A percentile compares a stretch with the other conserved stretches of the same genome.
Conservation (phyloP, 2,329 filamentous ascomycete genomes). For the Talaromyces piceae region DNA sequence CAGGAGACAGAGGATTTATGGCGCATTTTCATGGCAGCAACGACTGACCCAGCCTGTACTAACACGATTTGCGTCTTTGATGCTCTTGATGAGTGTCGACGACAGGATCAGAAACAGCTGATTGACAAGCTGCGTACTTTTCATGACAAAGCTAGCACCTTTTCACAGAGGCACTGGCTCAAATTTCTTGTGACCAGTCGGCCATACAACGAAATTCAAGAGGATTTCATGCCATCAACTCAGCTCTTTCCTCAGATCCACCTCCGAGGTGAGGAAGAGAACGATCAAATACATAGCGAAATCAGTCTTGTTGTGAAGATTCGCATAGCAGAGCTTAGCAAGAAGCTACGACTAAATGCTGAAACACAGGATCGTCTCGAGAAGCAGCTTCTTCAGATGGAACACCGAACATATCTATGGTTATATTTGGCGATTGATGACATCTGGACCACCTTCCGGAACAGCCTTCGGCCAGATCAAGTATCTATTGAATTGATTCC, state of each 20-base stretch:
- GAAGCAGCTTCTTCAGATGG: slow-evolving; percentile 20
- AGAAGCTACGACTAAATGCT: slow-evolving; percentile 13
- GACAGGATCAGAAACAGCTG: not conserved
- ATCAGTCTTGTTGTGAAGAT: slow-evolving; percentile 20
- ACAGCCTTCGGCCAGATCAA: slow-evolving; percentile 10
- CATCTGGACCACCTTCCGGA: slow-evolving; percentile 9
- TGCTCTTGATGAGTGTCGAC: slow-evolving; percentile 3
- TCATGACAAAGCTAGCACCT: not conserved
- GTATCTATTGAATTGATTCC: slow-evolving; percentile 3
- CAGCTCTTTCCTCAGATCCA: slow-evolving; percentile 13
- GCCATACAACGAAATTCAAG: slow-evolving; percentile 16
- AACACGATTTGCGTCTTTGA: not conserved
- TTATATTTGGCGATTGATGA: slow-evolving; percentile 13
- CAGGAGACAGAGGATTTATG: slow-evolving; percentile 1
- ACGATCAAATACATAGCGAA: slow-evolving; percentile 16
- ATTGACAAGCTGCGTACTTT: slow-evolving; percentile 1
- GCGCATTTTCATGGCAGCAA: not conserved
- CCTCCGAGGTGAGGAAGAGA: slow-evolving; percentile 16
- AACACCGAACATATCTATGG: slow-evolving; percentile 37
- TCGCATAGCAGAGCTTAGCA: slow-evolving; percentile 12
- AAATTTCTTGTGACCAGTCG: slow-evolving; percentile 7
- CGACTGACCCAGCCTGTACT: not conserved
- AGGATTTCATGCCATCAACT: slow-evolving; percentile 11
- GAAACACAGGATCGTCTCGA: slow-evolving; percentile 15
- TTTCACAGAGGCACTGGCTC: not conserved